Evolutionary conservation across 2,329 filamentous ascomycete species (phyloP).

Genomic region (Cladosporium sp.): DNA sequence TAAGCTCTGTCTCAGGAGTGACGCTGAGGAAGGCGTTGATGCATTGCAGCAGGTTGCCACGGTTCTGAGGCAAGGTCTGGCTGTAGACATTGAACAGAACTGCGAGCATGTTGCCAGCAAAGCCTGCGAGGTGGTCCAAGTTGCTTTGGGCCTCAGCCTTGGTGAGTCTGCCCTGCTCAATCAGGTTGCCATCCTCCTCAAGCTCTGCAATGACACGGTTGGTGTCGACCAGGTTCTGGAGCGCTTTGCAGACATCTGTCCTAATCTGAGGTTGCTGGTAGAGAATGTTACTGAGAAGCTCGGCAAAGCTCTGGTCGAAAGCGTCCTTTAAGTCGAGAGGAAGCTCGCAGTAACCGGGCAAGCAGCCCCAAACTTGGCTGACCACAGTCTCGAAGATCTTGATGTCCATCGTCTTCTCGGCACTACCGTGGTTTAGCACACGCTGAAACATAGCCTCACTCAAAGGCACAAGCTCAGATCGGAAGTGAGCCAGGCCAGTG

Average conservation of each 20-base stretch:
- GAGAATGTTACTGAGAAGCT: constrained; percentile 84
- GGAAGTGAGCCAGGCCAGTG: constrained; percentile 83
- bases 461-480: constrained; percentile 78
- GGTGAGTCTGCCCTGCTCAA: constrained; percentile 75
- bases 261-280: constrained; percentile 90
- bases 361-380: constrained; percentile 88
- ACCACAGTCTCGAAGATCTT: constrained; percentile 98
- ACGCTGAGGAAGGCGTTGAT: constrained; percentile 95
- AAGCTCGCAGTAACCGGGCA: constrained; percentile 93
- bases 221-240: constrained; percentile 87
- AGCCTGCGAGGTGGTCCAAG: constrained; percentile 73
- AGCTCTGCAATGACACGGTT: constrained; percentile 78
- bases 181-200: constrained; percentile 67
- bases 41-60: constrained; percentile 86
- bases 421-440: constrained; percentile 76
- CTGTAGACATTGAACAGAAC: constrained; percentile 99
- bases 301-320: constrained; percentile 86
- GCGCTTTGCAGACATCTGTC: constrained; percentile 79
- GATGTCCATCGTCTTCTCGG: constrained; percentile 89
- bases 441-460: constrained; percentile 88
- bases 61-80: constrained; percentile 87
- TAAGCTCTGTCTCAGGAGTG: constrained; percentile 62
- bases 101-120: constrained; percentile 85
- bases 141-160: constrained; percentile 76
- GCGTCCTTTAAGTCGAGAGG: constrained; percentile 67